Evolutionary conservation across 768 basidiomycete genomes (phyloP).

Genomic region (Suillus weaverae): DNA sequence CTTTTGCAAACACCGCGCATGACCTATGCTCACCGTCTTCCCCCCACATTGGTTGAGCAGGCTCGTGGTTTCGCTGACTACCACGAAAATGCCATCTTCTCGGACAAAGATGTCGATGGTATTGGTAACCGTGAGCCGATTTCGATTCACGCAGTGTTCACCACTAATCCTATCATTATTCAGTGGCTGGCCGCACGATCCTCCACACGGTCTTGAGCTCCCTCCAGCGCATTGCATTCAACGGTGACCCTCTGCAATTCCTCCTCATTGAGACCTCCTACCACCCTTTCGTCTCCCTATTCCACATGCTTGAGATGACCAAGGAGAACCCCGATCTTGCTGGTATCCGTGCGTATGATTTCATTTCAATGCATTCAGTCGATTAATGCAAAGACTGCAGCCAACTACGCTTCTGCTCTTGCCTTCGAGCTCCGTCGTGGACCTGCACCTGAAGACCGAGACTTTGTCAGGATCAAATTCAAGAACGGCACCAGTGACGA

Average conservation of each 20-base stretch:
- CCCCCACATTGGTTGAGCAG: conserved; percentile 76
- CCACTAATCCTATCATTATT: not conserved
- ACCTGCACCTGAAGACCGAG: conserved; percentile 70
- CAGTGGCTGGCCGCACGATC: conserved; percentile 83
- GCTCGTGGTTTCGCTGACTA: conserved; percentile 74
- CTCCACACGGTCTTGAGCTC: conserved; percentile 69
- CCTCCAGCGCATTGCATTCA: conserved; percentile 77
- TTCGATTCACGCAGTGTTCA: conserved; percentile 1
- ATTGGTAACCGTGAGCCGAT: conserved; percentile 73
- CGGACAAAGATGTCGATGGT: conserved; percentile 55
- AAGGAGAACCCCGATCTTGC: conserved; percentile 57
- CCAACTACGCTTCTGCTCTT: conserved; percentile 71
- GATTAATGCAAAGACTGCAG: conserved; percentile 37
- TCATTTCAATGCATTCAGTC: not conserved
- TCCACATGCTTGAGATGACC: conserved; percentile 70
- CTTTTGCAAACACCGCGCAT: not conserved
- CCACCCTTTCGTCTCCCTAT: conserved; percentile 88
- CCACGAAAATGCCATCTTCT: conserved; percentile 82
- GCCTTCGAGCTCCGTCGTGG: conserved; percentile 80
- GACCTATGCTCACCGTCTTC: conserved; percentile 72
- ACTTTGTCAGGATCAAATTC: conserved; percentile 84
- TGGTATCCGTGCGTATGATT: conserved; percentile 58
- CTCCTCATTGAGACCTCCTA: conserved; percentile 79
- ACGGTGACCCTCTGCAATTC: conserved; percentile 77
- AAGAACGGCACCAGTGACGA: conserved; percentile 71